Base-by-base conservation (phyloP, 345 rosid genomes). In the Aegle marmelos region DNA sequence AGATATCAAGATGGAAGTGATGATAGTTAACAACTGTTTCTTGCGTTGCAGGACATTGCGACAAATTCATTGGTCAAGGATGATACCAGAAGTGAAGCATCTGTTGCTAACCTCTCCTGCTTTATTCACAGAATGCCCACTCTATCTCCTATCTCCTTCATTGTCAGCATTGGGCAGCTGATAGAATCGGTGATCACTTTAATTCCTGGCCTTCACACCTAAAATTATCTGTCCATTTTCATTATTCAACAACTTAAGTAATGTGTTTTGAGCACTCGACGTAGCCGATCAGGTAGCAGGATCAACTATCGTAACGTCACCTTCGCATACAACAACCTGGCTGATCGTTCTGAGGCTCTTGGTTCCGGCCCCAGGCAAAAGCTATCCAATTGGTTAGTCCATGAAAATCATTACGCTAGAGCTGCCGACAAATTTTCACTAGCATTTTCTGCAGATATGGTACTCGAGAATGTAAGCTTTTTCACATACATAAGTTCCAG, bases 271-370 rank as follows among this genome's bases (percentile, higher is more conserved):
- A 92, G 97, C 99, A 5, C 94, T 94, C 53, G 91, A 88, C 86
- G 98, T 92, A 41, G 98, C 98, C 48, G 93, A 98, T 83, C 95
- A 94, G 86, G 97, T 94, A 72, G 97, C 92, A 22, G 94, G 89
- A 72, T 85, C 92, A 74, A 79, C 93, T 25, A 82, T 91, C 80
- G 89, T 95, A 60, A 87, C 90, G 37, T 95, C 98, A 8, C 98
- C 98, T 93, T 96, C 66, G 97, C 99, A 50, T 96, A 86, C 53
- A 83, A 91, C 76, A 78, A 95, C 72, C 86, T 91, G 98, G 81
- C 97, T 48, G 92, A 86, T 75, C 94, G 85, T 36, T 96, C 98
- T 25, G 98, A 96, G 86, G 92, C 97, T 50, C 88, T 92, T 70
- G 95, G 98, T 45, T 79, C 88, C 24, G 95, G 91, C 62, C 88